Evolutionary conservation across 768 basidiomycete genomes (phyloP).

Genomic region (Trametes villosa): DNA sequence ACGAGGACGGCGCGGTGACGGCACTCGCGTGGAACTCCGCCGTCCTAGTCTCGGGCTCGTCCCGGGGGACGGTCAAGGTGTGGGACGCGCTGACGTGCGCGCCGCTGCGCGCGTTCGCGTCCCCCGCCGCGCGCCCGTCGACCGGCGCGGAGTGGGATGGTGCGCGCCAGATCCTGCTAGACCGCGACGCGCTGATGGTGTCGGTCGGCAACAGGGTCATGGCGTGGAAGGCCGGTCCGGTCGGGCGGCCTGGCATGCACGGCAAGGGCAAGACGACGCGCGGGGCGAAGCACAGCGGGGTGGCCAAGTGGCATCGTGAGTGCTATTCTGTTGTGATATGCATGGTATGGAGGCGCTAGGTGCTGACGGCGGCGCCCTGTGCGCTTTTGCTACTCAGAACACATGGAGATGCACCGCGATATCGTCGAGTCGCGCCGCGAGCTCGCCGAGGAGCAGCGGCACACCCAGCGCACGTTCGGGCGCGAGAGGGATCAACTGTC

Average conservation of each 20-base stretch:
- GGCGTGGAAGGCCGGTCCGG: constrained; percentile 67
- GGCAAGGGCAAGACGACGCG: constrained; percentile 31
- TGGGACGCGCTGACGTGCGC: constrained; percentile 72
- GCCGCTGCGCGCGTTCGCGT: constrained; percentile 56
- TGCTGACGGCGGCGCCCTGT: background rate
- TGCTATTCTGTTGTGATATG: constrained; percentile 7
- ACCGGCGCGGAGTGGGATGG: constrained; percentile 43
- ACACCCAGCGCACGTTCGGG: constrained; percentile 43
- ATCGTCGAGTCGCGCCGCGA: constrained; percentile 62
- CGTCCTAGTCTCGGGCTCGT: constrained; percentile 70
- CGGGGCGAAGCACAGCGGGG: constrained; percentile 20
- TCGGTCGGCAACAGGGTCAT: constrained; percentile 64
- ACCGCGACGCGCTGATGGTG: constrained; percentile 59
- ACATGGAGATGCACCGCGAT: constrained; percentile 63
- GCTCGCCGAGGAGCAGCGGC: constrained; percentile 53
- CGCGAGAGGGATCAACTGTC: constrained; percentile 62
- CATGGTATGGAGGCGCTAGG: too few species aligned
- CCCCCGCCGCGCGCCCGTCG: constrained; percentile 39
- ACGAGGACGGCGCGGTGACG: constrained; percentile 65
- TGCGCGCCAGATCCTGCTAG: constrained; percentile 63
- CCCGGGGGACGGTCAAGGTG: constrained; percentile 57
- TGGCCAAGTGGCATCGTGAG: constrained; percentile 45
- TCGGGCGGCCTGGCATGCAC: constrained; percentile 38
- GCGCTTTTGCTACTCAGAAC: constrained; percentile 45
- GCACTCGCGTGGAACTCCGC: constrained; percentile 63